phyloP scores from a whole-genome alignment of 2,329 filamentous ascomycete species.

The Colletotrichum gigasporum region DNA sequence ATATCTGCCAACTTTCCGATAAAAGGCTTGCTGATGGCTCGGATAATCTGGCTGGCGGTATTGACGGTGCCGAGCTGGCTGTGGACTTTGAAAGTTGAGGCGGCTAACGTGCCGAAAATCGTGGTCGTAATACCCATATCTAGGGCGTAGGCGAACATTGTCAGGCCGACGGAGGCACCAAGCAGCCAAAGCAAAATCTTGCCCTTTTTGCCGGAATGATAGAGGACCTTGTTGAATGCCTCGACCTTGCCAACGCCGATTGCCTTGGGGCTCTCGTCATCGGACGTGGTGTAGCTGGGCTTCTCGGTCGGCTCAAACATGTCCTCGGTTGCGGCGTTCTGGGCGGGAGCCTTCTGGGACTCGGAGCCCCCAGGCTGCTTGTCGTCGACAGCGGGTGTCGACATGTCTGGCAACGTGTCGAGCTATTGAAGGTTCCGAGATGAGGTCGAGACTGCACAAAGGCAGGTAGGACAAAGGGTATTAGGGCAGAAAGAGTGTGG shows the following conservation, averaged over 20 bases:
- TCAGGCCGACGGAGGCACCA: slow-evolving; percentile 45
- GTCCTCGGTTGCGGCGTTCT: no score
- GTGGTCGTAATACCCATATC: slow-evolving; percentile 46
- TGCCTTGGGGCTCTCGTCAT: slow-evolving; percentile 11
- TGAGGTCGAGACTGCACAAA: no score
- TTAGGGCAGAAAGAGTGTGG: no score
- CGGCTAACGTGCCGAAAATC: slow-evolving; percentile 46
- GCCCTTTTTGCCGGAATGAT: slow-evolving; percentile 45
- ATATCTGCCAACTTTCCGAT: slow-evolving; percentile 49
- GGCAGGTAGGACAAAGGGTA: no score
- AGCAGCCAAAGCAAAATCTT: slow-evolving; percentile 45
- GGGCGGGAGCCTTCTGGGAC: no score
- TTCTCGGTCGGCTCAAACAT: no score
- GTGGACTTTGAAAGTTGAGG: slow-evolving; percentile 45
- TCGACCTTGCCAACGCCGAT: slow-evolving; percentile 46
- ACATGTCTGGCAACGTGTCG: no score
- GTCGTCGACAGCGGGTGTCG: no score
- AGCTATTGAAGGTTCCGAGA: no score
- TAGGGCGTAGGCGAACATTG: slow-evolving; percentile 50
- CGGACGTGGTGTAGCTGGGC: neutral
- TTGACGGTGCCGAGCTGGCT: slow-evolving; percentile 44
- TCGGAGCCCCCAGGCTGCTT: no score
- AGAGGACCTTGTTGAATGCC: slow-evolving; percentile 51
- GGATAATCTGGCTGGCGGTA: slow-evolving; percentile 46
- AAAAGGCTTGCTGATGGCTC: slow-evolving; percentile 49